Conservation (phyloP, 2,329 filamentous ascomycete species). For the Pestalotiopsis sp. region DNA sequence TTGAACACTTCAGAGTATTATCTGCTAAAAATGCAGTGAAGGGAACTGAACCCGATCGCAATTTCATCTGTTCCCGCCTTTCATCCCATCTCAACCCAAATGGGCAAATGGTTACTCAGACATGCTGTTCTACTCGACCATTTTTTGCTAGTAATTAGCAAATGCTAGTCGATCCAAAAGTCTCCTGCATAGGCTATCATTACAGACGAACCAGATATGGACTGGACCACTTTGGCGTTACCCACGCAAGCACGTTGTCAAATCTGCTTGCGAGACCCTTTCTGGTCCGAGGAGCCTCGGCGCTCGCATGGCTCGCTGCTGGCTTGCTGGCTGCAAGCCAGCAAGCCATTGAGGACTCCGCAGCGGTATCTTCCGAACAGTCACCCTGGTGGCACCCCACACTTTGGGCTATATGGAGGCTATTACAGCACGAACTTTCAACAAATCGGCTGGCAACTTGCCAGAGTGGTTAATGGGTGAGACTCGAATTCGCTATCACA, state of each 20-base stretch:
- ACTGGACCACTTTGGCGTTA: neutral
- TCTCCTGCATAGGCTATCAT: constrained; percentile 2
- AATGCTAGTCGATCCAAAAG: constrained; percentile 4
- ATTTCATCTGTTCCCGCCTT: neutral
- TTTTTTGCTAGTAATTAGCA: neutral
- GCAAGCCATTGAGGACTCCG: neutral
- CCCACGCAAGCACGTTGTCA: neutral
- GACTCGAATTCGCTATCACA: constrained; percentile 10
- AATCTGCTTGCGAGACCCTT: neutral
- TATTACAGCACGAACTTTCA: neutral
- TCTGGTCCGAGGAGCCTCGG: neutral
- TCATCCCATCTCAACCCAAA: neutral
- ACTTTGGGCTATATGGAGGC: too few species aligned
- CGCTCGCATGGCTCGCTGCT: neutral
- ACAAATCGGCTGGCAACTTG: constrained; percentile 12
- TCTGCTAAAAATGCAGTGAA: neutral
- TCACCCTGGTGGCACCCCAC: neutral
- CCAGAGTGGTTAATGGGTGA: constrained; percentile 16
- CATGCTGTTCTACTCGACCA: neutral
- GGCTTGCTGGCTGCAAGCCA: neutral
- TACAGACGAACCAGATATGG: neutral
- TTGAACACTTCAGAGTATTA: neutral
- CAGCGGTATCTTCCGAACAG: neutral
- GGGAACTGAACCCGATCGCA: neutral
- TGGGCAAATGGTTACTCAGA: neutral